Conservation (phyloP, 2,329 filamentous ascomycete genomes). For the Cytospora paraplurivora region DNA sequence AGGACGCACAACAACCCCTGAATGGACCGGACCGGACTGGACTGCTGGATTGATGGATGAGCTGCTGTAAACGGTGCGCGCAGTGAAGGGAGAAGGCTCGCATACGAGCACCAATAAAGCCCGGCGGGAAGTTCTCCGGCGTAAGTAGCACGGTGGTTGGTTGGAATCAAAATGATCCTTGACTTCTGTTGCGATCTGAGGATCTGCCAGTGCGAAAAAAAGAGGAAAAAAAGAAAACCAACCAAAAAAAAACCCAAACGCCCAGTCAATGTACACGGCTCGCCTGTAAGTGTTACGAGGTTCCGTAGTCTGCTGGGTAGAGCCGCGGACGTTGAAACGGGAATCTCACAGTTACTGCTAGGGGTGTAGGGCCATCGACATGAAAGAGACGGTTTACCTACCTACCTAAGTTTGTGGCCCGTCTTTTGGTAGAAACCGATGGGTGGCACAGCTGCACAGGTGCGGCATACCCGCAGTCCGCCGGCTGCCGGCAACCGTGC, state of each 20-base stretch:
- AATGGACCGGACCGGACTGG: neutral
- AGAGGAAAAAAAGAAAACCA: no score
- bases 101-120: neutral
- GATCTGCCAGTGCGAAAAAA: neutral
- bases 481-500: slow-evolving; percentile 1
- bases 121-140: neutral
- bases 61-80: neutral
- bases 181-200: neutral
- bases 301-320: neutral
- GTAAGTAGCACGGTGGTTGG: neutral
- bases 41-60: neutral
- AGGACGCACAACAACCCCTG: no score
- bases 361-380: neutral
- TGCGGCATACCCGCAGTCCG: neutral
- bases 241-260: no score
- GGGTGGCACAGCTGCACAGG: neutral
- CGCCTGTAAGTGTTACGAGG: no score
- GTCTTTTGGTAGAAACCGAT: neutral
- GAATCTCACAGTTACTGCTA: neutral
- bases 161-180: neutral
- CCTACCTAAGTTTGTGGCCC: no score
- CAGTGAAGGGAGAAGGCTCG: neutral
- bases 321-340: slow-evolving; percentile 2
- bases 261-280: no score
- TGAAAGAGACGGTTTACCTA: no score